Evolutionary conservation across 805 yeast species (phyloP).

Genomic region (Lachancea lanzarotensis): DNA sequence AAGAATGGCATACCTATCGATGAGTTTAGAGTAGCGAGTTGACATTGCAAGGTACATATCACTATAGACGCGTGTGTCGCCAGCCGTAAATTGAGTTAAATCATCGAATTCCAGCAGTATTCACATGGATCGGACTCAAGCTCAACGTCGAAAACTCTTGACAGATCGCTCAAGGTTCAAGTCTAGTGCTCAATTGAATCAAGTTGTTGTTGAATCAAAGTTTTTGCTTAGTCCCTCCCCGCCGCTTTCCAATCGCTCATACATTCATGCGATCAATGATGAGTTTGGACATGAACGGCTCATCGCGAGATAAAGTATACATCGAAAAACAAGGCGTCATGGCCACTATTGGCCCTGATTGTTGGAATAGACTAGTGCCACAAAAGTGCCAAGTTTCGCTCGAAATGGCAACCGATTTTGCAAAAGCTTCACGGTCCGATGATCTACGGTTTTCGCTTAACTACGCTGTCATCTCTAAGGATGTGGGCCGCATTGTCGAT

Average conservation of each 20-base stretch:
- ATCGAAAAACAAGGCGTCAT: slow-evolving; percentile 54
- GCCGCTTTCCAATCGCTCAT: not conserved
- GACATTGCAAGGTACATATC: not conserved
- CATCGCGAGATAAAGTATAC: slow-evolving; percentile 27
- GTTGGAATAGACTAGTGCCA: slow-evolving; percentile 60
- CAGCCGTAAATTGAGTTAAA: too few relatives aligned
- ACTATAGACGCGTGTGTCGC: not conserved
- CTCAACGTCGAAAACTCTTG: not conserved
- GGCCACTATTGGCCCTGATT: slow-evolving; percentile 66
- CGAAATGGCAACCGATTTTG: slow-evolving; percentile 57
- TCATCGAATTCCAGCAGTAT: too few relatives aligned
- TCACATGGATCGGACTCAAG: too few relatives aligned
- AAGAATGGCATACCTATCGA: too few relatives aligned
- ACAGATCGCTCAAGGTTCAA: not conserved
- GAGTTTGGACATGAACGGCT: not conserved
- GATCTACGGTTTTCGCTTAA: slow-evolving; percentile 78
- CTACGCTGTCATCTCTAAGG: slow-evolving; percentile 76
- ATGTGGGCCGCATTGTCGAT: slow-evolving; percentile 49
- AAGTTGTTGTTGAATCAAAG: not conserved
- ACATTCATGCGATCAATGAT: not conserved
- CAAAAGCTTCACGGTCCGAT: slow-evolving; percentile 70
- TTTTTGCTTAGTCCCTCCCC: not conserved
- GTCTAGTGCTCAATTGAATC: not conserved
- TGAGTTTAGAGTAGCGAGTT: too few relatives aligned
- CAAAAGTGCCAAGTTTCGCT: slow-evolving; percentile 63